These are phyloP conservation scores for Pyrrhoderma lamaoense DNA, from an alignment of 1,284 basidiomycete genomes.

Conservation along the genomic window DNA sequence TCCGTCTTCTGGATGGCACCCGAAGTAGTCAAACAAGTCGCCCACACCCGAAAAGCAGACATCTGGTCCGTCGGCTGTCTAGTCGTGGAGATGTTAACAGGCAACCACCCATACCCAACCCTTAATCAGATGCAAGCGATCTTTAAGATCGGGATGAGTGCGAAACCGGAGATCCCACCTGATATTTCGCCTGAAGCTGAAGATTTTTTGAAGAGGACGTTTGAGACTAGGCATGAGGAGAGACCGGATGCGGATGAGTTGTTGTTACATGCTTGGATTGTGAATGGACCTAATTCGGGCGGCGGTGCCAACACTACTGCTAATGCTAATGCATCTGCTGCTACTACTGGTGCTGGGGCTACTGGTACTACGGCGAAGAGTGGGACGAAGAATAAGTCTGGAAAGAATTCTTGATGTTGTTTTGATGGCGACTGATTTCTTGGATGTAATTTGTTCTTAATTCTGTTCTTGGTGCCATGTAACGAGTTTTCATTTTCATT, in stretches of 20 bases:
- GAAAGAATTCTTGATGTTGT: too few relatives aligned
- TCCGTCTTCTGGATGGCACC: conserved; percentile 99
- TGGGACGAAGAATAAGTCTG: too few relatives aligned
- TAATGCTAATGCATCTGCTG: too few relatives aligned
- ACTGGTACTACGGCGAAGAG: too few relatives aligned
- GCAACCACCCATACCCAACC: conserved; percentile 95
- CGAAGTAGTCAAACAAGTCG: conserved; percentile 95
- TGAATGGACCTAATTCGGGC: conserved; percentile 29
- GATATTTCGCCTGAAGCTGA: conserved; percentile 85
- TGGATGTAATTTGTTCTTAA: too few relatives aligned
- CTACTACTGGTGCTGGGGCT: too few relatives aligned
- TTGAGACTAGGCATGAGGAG: conserved; percentile 78
- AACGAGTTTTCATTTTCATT: too few relatives aligned
- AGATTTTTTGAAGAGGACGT: conserved; percentile 78
- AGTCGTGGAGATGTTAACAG: conserved; percentile 97
- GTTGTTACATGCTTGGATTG: conserved; percentile 70
- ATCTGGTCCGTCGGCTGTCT: conserved; percentile 98
- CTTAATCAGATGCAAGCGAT: conserved; percentile 99
- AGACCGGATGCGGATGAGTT: conserved; percentile 77
- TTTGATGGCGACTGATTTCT: too few relatives aligned
- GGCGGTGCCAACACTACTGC: too few relatives aligned
- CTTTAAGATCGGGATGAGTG: conserved; percentile 88
- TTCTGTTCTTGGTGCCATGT: too few relatives aligned
- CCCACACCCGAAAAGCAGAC: conserved; percentile 91
- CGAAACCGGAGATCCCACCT: conserved; percentile 76